A percentile compares a stretch with the other conserved stretches of the same genome.
Conservation (phyloP, 441 rosid genomes). For the Cnidoscolus chayamansa region DNA sequence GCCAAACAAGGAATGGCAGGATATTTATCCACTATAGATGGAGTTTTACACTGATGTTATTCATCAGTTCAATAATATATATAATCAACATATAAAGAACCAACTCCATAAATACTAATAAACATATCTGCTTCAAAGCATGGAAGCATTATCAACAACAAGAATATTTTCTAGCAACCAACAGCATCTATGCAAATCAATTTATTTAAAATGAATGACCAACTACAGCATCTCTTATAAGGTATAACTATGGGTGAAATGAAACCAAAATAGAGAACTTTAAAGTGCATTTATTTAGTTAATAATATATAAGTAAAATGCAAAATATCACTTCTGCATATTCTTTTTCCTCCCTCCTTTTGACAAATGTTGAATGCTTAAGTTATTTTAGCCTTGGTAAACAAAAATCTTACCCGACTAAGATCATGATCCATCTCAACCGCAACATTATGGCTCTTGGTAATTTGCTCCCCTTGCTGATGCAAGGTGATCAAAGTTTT, state of each 20-base stretch:
- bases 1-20: not conserved
- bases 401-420: constrained; percentile 55
- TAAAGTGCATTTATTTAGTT: not conserved
- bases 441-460: constrained; percentile 60
- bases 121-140: not conserved
- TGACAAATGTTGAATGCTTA: not conserved
- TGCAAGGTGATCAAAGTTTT: constrained; percentile 65
- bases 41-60: not conserved
- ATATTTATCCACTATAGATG: not conserved
- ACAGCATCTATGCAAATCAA: not conserved
- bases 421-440: constrained; percentile 80
- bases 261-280: too few species aligned
- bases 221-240: not conserved
- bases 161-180: not conserved
- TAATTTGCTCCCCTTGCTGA: constrained; percentile 88
- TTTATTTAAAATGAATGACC: not conserved
- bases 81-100: not conserved
- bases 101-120: not conserved
- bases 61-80: not conserved
- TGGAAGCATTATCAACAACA: not conserved
- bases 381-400: not conserved
- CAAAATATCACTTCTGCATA: not conserved
- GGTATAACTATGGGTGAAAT: too few species aligned
- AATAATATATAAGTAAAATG: not conserved
- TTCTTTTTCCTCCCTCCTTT: not conserved